phyloP scores from a whole-genome alignment of 495 filamentous ascomycete species.

The Aspergillus conjunctus region DNA sequence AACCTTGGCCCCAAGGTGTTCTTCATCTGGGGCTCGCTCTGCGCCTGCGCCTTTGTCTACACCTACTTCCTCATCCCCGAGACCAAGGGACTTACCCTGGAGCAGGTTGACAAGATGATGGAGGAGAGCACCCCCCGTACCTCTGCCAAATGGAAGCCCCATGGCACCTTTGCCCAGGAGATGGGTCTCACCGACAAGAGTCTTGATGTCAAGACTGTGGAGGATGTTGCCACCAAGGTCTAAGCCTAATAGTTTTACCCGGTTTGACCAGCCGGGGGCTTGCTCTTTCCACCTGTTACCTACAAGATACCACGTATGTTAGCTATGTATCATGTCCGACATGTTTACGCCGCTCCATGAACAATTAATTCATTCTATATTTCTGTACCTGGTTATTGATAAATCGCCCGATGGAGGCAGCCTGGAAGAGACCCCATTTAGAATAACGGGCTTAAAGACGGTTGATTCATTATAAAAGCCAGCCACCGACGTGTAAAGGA shows the following conservation, averaged over 20 bases:
- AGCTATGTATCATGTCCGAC: constrained; percentile 4
- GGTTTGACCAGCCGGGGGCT: neutral
- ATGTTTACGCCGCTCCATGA: constrained; percentile 6
- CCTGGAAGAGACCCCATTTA: no score
- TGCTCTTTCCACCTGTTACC: neutral
- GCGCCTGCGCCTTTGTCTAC: constrained; percentile 65
- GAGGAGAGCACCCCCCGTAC: constrained; percentile 78
- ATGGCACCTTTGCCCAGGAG: constrained; percentile 68
- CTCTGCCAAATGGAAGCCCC: constrained; percentile 74
- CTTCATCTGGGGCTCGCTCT: constrained; percentile 81
- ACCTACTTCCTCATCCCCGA: constrained; percentile 81
- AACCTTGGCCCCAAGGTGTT: constrained; percentile 79
- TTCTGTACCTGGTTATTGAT: neutral
- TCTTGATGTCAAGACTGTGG: constrained; percentile 36
- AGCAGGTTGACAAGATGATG: constrained; percentile 90
- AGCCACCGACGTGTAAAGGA: no score
- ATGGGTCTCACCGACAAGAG: constrained; percentile 56
- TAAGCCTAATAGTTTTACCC: constrained; percentile 17
- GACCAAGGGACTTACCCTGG: constrained; percentile 85
- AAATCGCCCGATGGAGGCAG: no score
- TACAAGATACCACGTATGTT: neutral
- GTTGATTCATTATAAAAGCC: no score
- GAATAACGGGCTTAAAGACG: no score
- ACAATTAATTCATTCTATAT: neutral
- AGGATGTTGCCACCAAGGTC: constrained; percentile 37